phyloP scores from a whole-genome alignment of 2,329 filamentous ascomycete genomes.

The Phaeosphaeria sp. region DNA sequence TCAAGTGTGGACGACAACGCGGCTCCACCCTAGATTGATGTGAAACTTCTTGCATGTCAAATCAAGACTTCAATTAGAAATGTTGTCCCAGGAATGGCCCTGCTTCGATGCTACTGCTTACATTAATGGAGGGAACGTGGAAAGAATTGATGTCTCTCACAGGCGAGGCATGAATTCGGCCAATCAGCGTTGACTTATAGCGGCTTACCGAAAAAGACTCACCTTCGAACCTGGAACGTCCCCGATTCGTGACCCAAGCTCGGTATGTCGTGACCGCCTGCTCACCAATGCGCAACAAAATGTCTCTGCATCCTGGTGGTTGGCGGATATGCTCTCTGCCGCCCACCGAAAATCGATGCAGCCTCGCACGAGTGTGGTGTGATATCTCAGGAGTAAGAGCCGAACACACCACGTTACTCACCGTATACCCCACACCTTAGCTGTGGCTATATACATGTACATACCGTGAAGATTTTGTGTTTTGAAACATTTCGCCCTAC shows the following conservation, averaged over 20 bases:
- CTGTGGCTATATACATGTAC: neutral
- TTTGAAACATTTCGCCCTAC: neutral
- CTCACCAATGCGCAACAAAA: constrained; percentile 12
- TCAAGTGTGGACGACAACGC: too few species aligned
- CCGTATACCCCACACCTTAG: constrained; percentile 9
- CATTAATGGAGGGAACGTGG: neutral
- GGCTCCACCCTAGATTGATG: too few species aligned
- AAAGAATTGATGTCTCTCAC: neutral
- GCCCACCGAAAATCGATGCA: constrained; percentile 5
- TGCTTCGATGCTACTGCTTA: too few species aligned
- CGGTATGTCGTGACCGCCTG: constrained; percentile 27
- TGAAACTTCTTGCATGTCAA: too few species aligned
- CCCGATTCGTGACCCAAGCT: constrained; percentile 12
- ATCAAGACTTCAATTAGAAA: too few species aligned
- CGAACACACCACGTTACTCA: constrained; percentile 1
- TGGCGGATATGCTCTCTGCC: constrained; percentile 7
- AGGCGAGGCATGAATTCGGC: neutral
- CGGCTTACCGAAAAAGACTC: neutral
- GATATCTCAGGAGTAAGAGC: constrained; percentile 19
- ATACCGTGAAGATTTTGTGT: neutral
- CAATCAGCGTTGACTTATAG: neutral
- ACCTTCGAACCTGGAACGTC: constrained; percentile 4
- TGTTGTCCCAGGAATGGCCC: too few species aligned
- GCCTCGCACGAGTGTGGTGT: constrained; percentile 32
- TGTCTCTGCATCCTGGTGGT: neutral